Conservation (phyloP, 1,284 basidiomycete species). For the Naganishia cerealis region DNA sequence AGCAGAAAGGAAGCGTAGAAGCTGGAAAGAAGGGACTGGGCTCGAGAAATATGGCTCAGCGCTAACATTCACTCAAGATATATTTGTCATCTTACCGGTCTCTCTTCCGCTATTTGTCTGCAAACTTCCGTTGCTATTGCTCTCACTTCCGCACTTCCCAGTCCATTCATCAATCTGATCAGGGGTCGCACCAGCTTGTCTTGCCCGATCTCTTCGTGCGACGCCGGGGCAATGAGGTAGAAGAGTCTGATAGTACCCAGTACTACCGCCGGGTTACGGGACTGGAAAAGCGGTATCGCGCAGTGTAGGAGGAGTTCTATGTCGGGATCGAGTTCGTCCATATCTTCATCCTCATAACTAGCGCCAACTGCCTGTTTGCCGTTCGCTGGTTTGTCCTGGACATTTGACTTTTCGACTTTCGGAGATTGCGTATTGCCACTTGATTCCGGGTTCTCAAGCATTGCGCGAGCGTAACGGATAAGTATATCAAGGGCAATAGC, state of each 20-base stretch:
- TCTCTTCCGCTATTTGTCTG: constrained; percentile 62
- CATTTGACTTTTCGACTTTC: neutral
- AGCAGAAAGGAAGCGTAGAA: constrained; percentile 69
- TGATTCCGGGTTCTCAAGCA: constrained; percentile 70
- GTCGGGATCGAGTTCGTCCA: constrained; percentile 67
- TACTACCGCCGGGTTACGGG: constrained; percentile 80
- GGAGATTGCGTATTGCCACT: constrained; percentile 32
- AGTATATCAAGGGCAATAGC: constrained; percentile 76
- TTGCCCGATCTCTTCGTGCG: constrained; percentile 40
- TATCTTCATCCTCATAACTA: constrained; percentile 46
- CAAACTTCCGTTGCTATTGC: constrained; percentile 72
- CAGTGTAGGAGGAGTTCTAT: constrained; percentile 72
- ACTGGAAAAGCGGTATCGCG: constrained; percentile 74
- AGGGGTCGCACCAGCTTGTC: constrained; percentile 45
- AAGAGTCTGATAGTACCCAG: constrained; percentile 69
- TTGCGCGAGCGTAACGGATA: constrained; percentile 75
- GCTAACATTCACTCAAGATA: neutral
- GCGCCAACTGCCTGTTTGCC: neutral
- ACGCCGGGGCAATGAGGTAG: constrained; percentile 68
- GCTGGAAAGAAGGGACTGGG: constrained; percentile 63
- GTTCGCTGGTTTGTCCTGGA: constrained; percentile 18
- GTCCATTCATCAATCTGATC: constrained; percentile 42
- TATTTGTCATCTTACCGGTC: constrained; percentile 61
- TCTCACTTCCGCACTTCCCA: constrained; percentile 63
- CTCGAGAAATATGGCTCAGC: constrained; percentile 7